Percentiles rank a stretch among this genome's conserved stretches.
Conservation (phyloP, 495 filamentous ascomycete species). For the Apodospora peruviana region DNA sequence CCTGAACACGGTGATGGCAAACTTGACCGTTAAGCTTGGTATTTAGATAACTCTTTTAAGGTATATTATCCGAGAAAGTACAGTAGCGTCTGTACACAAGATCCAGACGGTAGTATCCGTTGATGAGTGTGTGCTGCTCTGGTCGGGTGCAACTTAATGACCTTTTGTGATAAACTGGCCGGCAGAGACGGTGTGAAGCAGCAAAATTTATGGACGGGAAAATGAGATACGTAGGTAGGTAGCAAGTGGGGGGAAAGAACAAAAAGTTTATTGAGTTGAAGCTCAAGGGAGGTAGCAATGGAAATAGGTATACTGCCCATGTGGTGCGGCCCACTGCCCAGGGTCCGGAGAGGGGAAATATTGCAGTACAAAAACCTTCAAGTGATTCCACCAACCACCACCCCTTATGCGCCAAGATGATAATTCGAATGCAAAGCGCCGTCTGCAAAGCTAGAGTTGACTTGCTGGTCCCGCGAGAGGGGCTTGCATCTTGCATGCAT, state of each 20-base stretch:
- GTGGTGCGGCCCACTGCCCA: background rate
- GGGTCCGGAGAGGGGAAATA: background rate
- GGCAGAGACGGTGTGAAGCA: background rate
- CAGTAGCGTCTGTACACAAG: background rate
- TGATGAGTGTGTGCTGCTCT: background rate
- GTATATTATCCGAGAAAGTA: background rate
- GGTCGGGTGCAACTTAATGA: background rate
- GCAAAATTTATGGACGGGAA: background rate
- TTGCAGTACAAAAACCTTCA: background rate
- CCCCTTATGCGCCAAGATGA: background rate
- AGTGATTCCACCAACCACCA: background rate
- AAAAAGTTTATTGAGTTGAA: background rate
- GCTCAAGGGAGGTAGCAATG: background rate
- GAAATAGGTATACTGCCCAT: background rate
- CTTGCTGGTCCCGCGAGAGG: background rate
- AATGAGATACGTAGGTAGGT: too few species aligned
- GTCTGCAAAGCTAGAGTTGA: background rate
- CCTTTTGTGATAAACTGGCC: background rate
- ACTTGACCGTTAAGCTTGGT: background rate
- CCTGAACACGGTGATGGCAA: background rate
- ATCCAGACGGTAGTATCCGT: background rate
- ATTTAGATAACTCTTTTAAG: background rate
- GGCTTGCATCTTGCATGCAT: background rate
- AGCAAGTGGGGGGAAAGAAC: background rate
- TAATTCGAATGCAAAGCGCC: background rate